A percentile compares a stretch with the other conserved stretches of the same genome.
These are phyloP conservation scores for Candolleomyces aberdarensis DNA, from an alignment of 768 basidiomycete genomes.

Conservation along the genomic window DNA sequence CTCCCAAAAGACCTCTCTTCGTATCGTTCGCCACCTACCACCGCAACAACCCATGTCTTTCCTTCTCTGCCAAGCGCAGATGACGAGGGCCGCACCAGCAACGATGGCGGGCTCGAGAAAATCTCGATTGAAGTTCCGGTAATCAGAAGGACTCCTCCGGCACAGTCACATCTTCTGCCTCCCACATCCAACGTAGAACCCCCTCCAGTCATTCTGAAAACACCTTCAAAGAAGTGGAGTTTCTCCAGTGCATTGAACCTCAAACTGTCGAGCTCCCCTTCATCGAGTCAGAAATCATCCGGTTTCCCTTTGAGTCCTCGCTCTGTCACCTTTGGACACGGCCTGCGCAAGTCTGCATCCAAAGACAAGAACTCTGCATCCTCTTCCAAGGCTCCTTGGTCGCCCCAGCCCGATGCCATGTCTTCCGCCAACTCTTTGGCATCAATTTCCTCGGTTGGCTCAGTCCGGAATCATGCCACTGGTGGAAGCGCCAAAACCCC, in stretches of 20 bases:
- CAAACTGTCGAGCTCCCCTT: slow-evolving; percentile 64
- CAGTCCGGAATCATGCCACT: slow-evolving; percentile 42
- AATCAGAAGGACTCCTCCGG: slow-evolving; percentile 27
- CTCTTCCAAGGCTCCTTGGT: slow-evolving; percentile 54
- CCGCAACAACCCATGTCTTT: slow-evolving; percentile 52
- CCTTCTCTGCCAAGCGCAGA: slow-evolving; percentile 41
- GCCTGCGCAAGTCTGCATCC: slow-evolving; percentile 65
- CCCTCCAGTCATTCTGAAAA: slow-evolving; percentile 53
- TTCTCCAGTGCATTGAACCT: slow-evolving; percentile 84
- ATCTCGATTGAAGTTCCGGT: slow-evolving; percentile 50
- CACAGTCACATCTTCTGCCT: slow-evolving; percentile 25
- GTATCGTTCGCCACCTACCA: slow-evolving; percentile 66
- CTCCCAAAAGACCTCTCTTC: slow-evolving; percentile 86
- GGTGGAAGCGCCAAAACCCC: slow-evolving; percentile 58
- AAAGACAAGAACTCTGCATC: slow-evolving; percentile 57
- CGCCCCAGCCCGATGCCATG: slow-evolving; percentile 75
- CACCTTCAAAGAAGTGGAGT: slow-evolving; percentile 96
- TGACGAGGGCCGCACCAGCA: slow-evolving; percentile 39
- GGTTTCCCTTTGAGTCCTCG: slow-evolving; percentile 63
- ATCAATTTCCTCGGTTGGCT: slow-evolving; percentile 72
- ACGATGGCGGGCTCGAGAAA: slow-evolving; percentile 45
- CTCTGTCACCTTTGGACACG: slow-evolving; percentile 62
- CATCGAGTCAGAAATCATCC: slow-evolving; percentile 51
- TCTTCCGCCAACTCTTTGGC: slow-evolving; percentile 71
- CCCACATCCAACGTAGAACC: slow-evolving; percentile 35